Conservation (phyloP, 108 stramenopile species). For the Fragilaria radians region DNA sequence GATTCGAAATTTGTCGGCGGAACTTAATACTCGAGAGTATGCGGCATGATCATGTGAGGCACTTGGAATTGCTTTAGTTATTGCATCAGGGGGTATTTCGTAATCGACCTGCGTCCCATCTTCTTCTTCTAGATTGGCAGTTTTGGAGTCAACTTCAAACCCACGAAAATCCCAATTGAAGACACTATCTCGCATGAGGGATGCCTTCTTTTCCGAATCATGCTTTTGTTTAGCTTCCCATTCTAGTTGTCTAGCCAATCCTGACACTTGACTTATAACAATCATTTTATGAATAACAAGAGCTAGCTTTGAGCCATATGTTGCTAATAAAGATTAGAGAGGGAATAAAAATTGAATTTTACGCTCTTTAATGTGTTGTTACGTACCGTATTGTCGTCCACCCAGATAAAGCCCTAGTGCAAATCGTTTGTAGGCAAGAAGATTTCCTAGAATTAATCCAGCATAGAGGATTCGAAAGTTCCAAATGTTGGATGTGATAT, state of each 20-base stretch:
- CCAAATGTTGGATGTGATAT: constrained; percentile 6
- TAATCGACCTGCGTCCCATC: neutral
- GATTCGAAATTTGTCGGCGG: neutral
- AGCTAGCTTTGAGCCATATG: constrained; percentile 46
- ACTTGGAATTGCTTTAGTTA: neutral
- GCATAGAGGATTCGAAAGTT: constrained; percentile 21
- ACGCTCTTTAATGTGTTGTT: no score
- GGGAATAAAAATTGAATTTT: no score
- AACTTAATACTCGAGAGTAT: neutral
- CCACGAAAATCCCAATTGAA: constrained; percentile 1
- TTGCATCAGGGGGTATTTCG: neutral
- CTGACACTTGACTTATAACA: constrained; percentile 37
- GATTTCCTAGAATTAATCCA: constrained; percentile 28
- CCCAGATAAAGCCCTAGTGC: constrained; percentile 53
- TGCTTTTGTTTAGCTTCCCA: neutral
- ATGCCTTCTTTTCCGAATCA: neutral
- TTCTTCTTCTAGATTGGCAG: neutral
- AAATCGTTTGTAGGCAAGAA: constrained; percentile 55
- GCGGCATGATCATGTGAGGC: neutral
- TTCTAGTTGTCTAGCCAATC: constrained; percentile 16
- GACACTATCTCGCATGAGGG: neutral
- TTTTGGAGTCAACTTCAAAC: no score
- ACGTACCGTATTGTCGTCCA: constrained; percentile 12
- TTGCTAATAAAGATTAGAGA: no score
- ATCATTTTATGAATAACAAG: constrained; percentile 57